These are phyloP conservation scores for Aspergillus sp. DNA, from an alignment of 2,329 filamentous ascomycete species.

Conservation along the genomic window DNA sequence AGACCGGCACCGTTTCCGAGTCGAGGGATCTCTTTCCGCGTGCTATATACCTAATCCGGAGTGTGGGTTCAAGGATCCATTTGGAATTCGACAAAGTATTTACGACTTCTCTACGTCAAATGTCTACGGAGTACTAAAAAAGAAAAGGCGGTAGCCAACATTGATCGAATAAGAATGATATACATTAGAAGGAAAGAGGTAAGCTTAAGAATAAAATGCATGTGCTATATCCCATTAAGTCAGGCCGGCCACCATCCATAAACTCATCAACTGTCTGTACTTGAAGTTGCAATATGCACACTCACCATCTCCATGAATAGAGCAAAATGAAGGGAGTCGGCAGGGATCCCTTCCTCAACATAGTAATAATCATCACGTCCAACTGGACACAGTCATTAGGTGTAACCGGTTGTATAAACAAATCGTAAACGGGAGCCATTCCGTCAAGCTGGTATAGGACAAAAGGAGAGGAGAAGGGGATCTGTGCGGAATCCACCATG, in stretches of 20 bases:
- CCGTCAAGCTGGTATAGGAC: conserved; percentile 1
- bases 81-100: background rate
- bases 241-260: background rate
- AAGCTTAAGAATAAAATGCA: background rate
- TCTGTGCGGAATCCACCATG: conserved; percentile 8
- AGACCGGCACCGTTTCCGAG: background rate
- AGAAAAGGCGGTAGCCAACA: no score
- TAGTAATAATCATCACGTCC: conserved; percentile 9
- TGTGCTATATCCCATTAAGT: background rate
- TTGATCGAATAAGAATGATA: no score
- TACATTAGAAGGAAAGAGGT: background rate
- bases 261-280: background rate
- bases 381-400: conserved; percentile 3
- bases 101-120: background rate
- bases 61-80: background rate
- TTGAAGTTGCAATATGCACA: background rate
- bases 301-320: background rate
- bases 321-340: background rate
- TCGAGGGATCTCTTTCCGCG: background rate
- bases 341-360: background rate
- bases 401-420: conserved; percentile 3
- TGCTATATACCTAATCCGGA: background rate
- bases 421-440: background rate
- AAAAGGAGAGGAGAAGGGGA: background rate
- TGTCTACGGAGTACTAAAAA: no score